Evolutionary conservation across 2,329 filamentous ascomycete species (phyloP).

Genomic region (Colletotrichum navitas): DNA sequence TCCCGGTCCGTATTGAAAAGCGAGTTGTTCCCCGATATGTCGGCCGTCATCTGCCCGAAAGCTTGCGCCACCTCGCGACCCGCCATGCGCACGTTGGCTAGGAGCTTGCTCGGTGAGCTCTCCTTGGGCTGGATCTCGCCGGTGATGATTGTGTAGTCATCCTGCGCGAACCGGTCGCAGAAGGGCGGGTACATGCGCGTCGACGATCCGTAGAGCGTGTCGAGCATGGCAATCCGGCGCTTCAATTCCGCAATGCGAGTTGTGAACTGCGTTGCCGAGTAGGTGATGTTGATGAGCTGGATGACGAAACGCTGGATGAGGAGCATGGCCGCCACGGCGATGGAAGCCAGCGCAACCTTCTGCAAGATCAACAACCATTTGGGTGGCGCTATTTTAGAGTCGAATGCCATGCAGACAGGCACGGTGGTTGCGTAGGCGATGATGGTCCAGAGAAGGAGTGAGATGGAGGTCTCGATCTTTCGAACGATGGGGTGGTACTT

Average conservation of each 20-base stretch:
- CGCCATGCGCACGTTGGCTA: conserved; percentile 22
- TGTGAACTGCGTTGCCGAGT: conserved; percentile 28
- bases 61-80: conserved; percentile 23
- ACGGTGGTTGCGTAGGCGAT: conserved; percentile 23
- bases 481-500: conserved; percentile 32
- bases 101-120: conserved; percentile 33
- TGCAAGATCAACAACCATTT: conserved; percentile 10
- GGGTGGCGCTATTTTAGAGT: not conserved
- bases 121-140: conserved; percentile 14
- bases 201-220: conserved; percentile 18
- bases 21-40: conserved; percentile 14
- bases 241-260: conserved; percentile 23
- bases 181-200: conserved; percentile 17
- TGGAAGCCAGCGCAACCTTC: conserved; percentile 20
- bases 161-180: conserved; percentile 26
- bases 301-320: conserved; percentile 27
- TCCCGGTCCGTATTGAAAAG: conserved; percentile 29
- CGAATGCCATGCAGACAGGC: conserved; percentile 21
- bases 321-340: conserved; percentile 24
- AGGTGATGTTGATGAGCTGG: conserved; percentile 30
- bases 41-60: conserved; percentile 26
- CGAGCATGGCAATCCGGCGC: conserved; percentile 16
- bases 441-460: conserved; percentile 29
- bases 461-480: conserved; percentile 26
- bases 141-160: conserved; percentile 29